Evolutionary conservation across 176 grass and related monocot species (phyloP).

Genomic region (Areca catechu): DNA sequence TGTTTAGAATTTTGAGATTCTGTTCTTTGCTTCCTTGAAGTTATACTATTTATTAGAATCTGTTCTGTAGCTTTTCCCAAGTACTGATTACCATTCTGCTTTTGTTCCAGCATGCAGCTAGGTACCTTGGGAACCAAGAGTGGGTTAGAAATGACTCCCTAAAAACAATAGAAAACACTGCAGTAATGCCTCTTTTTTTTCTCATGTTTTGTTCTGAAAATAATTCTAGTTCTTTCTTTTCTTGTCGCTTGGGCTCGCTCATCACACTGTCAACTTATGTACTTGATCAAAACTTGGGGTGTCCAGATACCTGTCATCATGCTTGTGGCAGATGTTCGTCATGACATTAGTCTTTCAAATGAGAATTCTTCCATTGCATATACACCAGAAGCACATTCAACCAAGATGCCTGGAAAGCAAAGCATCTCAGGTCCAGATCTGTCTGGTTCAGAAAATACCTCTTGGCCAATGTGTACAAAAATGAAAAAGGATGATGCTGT

Average conservation of each 20-base stretch:
- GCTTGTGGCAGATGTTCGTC: conserved; percentile 78
- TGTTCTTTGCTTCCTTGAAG: too few species aligned
- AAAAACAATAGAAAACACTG: conserved; percentile 98
- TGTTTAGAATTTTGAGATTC: too few species aligned
- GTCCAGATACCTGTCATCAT: conserved; percentile 95
- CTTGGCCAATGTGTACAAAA: conserved; percentile 32
- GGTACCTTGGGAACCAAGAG: conserved; percentile 86
- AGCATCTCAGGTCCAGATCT: conserved; percentile 37
- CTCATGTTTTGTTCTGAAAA: conserved; percentile 8
- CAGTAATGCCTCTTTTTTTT: conserved; percentile 38
- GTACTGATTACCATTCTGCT: background rate
- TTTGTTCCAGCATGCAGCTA: conserved; percentile 76
- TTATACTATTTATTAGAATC: too few species aligned
- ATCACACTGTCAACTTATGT: too few species aligned
- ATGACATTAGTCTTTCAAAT: conserved; percentile 64
- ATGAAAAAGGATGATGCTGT: conserved; percentile 40
- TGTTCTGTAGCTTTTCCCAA: too few species aligned
- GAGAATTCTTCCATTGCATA: conserved; percentile 62
- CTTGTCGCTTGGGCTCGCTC: conserved; percentile 14
- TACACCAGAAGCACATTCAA: conserved; percentile 48
- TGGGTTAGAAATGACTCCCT: conserved; percentile 98
- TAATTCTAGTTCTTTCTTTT: background rate
- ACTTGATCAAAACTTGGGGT: background rate
- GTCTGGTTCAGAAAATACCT: conserved; percentile 50
- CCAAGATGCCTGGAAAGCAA: conserved; percentile 43